A percentile compares a stretch with the other conserved stretches of the same genome.
Evolutionary conservation across 306 rosid species (phyloP).

Genomic region (Pyrus pyrifolia): DNA sequence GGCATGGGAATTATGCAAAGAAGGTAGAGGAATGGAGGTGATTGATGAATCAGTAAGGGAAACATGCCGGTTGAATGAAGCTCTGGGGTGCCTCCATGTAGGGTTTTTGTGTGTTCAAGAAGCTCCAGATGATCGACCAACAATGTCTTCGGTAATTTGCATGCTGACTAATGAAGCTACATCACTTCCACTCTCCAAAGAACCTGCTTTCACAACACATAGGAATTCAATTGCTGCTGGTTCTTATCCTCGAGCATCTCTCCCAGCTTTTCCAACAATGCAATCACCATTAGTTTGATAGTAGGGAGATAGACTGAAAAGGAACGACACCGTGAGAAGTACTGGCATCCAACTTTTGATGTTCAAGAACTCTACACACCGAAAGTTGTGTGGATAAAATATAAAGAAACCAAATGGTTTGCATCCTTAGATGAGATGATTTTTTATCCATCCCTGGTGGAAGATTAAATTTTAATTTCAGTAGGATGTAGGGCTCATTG

Average conservation of each 20-base stretch:
- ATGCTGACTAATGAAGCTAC: not conserved
- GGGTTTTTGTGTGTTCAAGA: slow-evolving; percentile 17
- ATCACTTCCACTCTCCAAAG: slow-evolving; percentile 9
- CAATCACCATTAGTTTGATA: not conserved
- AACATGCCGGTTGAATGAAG: not conserved
- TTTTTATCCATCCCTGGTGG: no score
- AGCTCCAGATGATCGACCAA: slow-evolving; percentile 7
- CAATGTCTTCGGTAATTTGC: slow-evolving; percentile 7
- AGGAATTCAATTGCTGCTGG: not conserved
- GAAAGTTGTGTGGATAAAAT: no score
- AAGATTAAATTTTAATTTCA: no score
- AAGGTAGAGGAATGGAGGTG: slow-evolving; percentile 24
- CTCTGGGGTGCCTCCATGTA: slow-evolving; percentile 2
- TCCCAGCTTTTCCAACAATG: not conserved
- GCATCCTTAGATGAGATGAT: no score
- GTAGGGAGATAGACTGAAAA: not conserved
- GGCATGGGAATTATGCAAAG: slow-evolving; percentile 18
- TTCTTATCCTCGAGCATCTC: not conserved
- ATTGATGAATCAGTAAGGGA: not conserved
- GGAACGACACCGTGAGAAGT: no score
- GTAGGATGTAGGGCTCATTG: no score
- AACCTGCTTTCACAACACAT: slow-evolving; percentile 3
- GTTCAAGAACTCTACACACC: no score
- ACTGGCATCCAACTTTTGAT: no score
- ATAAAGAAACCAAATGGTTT: no score